These are phyloP conservation scores for Vaccinium darrowii DNA, from an alignment of 148 eudicot genomes.

Conservation along the genomic window DNA sequence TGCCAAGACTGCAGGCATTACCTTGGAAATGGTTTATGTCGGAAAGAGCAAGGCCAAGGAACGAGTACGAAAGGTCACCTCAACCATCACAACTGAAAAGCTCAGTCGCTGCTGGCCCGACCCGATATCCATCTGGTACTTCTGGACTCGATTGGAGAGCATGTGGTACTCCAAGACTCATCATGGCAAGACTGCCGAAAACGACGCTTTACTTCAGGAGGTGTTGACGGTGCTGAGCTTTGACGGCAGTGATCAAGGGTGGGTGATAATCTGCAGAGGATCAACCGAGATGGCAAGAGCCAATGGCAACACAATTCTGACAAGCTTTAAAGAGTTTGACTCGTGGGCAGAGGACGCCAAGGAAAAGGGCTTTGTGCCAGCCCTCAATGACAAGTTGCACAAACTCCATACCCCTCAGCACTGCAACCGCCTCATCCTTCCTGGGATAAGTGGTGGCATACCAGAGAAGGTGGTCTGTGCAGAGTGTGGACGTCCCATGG, in stretches of 20 bases:
- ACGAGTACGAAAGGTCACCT: slow-evolving; percentile 35
- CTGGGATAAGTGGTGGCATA: slow-evolving; percentile 51
- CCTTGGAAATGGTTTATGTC: slow-evolving; percentile 66
- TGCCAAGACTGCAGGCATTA: slow-evolving; percentile 34
- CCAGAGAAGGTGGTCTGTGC: slow-evolving; percentile 66
- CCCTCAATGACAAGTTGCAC: slow-evolving; percentile 42
- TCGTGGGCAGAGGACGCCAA: slow-evolving; percentile 55
- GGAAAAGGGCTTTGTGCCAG: slow-evolving; percentile 54
- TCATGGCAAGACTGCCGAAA: slow-evolving; percentile 45
- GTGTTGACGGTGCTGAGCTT: slow-evolving; percentile 57
- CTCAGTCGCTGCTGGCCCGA: slow-evolving; percentile 50
- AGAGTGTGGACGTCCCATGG: slow-evolving; percentile 77
- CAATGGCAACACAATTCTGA: slow-evolving; percentile 40
- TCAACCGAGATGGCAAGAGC: slow-evolving; percentile 49
- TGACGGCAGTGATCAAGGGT: slow-evolving; percentile 71
- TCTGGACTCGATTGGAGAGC: slow-evolving; percentile 85
- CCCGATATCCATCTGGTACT: slow-evolving; percentile 61
- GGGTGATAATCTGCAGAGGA: slow-evolving; percentile 71
- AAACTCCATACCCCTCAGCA: slow-evolving; percentile 67
- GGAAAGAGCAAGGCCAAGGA: slow-evolving; percentile 73
- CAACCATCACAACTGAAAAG: slow-evolving; percentile 25
- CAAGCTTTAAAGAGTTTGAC: slow-evolving; percentile 34
- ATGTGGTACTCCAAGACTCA: slow-evolving; percentile 79
- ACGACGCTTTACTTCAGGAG: slow-evolving; percentile 41
- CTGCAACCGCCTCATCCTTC: slow-evolving; percentile 78